Base-by-base conservation (phyloP, 1,139 yeast genomes). In the Yamadazyma dendronema region DNA sequence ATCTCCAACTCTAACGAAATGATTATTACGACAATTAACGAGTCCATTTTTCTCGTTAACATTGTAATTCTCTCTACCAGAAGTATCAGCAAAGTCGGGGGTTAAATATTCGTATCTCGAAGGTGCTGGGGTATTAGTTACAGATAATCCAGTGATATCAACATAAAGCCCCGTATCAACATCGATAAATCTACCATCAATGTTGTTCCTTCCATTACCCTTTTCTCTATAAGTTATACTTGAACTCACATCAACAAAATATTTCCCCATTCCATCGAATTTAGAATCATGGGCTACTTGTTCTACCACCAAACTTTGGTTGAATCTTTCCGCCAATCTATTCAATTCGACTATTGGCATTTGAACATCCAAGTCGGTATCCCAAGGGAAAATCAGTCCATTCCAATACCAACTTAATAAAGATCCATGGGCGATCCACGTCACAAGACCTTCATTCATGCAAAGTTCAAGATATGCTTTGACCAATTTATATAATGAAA, bases 1-100 rank as follows among this genome's bases (percentile, higher is more conserved):
- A 39, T 67, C 72, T 3, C 54, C 57, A 31, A 55, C 44, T 8
- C 52, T 49, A 19, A 54, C 34, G 39, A 72, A 71, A 52, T 74
- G 79, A 17, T 60, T 48, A 51, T 73, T 72, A 30, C 74, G 61
- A 52, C 79, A 73, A 46, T 73, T 71, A 48, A 62, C 72, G 1
- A 60, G 54, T 33, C 65, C 57, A 44, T 57, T 59, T 33, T 53
- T 53, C 43, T 48, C 39, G 44, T 57, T 63, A 10, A 22, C 29
- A 17, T 42, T 33, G 9, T 15, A 38, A 41, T 54, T 48, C 30
- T 43, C 40, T 16, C 15, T 14, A 3, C 42, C 44, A 8, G 33
- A 25, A 8, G 43, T 36, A 4, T 26, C 41, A 21, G 39, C 44
- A 22, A 44, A 54, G 41, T 34, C 48, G 35, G 39, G 49, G 31